Evolutionary conservation across 257 asterid genomes (phyloP), one percentile per base, ranked within the genome.

Genomic region (Perilla frutescens): DNA sequence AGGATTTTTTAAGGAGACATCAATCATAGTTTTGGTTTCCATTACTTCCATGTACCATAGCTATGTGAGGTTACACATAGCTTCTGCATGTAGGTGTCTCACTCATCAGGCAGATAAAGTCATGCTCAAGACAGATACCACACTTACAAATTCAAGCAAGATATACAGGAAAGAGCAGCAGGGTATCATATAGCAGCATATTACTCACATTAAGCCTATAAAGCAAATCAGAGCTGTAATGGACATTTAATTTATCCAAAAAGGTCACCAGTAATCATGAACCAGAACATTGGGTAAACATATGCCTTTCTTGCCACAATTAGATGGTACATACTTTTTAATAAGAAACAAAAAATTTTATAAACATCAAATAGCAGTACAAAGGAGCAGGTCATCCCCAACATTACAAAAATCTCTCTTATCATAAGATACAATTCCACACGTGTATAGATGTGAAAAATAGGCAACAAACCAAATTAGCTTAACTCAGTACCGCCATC

Each of bases 171-270:
- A 0, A 20, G 26, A 20, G 26, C 26, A 20, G 26, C 26, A 20
- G 26, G n/a, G n/a, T n/a, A n/a, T n/a, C n/a, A n/a, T n/a, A n/a
- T n/a, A n/a, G n/a, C 26, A 20, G 26, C 26, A 20, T 20, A 20
- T 20, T 20, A 20, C 26, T 20, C 26, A 20, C 26, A 20, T 20
- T 20, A 20, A 20, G 97, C 99, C 99, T 95, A 57, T 66, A 45
- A 72, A 74, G 48, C 32, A 74, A 59, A 79, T 58, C 40, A 62
- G 59, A 65, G 48, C 51, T 39, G 41, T 49, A 55, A 29, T 49
- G 12, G 73, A 39, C 43, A 13, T 12, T 29, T 41, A 10, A 40
- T 15, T 68, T 55, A 70, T 32, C 49, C 44, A 68, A 56, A 43
- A 56, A 12, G 48, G 34, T 20, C 8, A 54, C 37, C 63, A 61